phyloP scores from a whole-genome alignment of 2,329 filamentous ascomycete genomes.

The Botrytis fragariae region DNA sequence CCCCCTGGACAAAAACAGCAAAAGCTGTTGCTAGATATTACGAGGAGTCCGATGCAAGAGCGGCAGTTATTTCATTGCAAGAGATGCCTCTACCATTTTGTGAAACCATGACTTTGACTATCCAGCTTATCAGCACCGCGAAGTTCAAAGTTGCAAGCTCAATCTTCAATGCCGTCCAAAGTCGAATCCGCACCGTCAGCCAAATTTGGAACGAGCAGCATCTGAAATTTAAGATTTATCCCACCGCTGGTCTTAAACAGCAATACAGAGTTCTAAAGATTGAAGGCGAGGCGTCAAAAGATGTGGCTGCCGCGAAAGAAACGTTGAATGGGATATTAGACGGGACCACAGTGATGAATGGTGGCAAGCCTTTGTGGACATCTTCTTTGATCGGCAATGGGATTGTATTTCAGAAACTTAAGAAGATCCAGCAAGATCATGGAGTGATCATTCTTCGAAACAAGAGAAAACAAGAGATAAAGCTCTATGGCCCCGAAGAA shows the following conservation, averaged over 20 bases:
- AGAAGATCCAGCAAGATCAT: neutral
- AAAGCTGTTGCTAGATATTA: conserved; percentile 44
- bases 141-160: conserved; percentile 41
- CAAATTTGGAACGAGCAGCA: conserved; percentile 38
- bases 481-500: conserved; percentile 2
- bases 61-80: conserved; percentile 39
- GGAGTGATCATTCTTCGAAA: neutral
- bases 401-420: neutral
- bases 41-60: conserved; percentile 41
- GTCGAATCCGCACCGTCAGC: conserved; percentile 33
- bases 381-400: conserved; percentile 29
- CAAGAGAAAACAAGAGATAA: conserved; percentile 1
- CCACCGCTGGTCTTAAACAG: conserved; percentile 28
- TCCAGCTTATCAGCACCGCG: conserved; percentile 40
- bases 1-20: conserved; percentile 15
- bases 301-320: conserved; percentile 39
- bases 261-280: conserved; percentile 41
- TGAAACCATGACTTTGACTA: conserved; percentile 38
- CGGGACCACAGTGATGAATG: conserved; percentile 37
- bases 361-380: conserved; percentile 39
- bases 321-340: conserved; percentile 39
- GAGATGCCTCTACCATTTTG: conserved; percentile 38
- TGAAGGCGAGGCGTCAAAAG: conserved; percentile 39
- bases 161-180: conserved; percentile 39
- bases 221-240: conserved; percentile 36